These are phyloP conservation scores for Exserohilum turcica DNA, from an alignment of 2,329 filamentous ascomycete genomes.

Conservation along the genomic window DNA sequence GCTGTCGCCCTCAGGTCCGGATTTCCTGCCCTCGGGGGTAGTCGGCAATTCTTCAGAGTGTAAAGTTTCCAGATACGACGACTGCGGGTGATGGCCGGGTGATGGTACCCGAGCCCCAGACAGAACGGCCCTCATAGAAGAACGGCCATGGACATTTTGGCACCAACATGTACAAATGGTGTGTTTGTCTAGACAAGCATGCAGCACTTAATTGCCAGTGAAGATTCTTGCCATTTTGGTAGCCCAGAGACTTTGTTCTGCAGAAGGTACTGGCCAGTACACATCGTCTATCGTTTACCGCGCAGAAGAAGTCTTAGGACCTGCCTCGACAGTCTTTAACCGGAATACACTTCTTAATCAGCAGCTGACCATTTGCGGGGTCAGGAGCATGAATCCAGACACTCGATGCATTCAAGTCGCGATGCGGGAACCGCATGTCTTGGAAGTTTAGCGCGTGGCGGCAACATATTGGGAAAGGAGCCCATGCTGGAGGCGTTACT, in stretches of 20 bases:
- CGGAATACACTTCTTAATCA: constrained; percentile 1
- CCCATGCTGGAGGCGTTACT: background rate
- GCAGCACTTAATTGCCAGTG: background rate
- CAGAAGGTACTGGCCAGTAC: background rate
- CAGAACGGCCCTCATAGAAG: background rate
- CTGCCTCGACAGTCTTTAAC: constrained; percentile 14
- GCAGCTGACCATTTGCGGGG: background rate
- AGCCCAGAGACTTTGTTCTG: background rate
- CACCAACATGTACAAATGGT: background rate
- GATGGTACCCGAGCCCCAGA: constrained; percentile 15
- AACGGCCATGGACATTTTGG: background rate
- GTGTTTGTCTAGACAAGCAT: background rate
- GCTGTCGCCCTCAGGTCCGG: constrained; percentile 2
- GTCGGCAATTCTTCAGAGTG: constrained; percentile 1
- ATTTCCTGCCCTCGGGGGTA: constrained; percentile 5
- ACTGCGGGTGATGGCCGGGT: constrained; percentile 5
- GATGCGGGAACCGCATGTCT: background rate
- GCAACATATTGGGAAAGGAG: background rate
- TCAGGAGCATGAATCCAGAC: constrained; percentile 1
- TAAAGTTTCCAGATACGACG: background rate
- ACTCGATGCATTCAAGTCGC: background rate
- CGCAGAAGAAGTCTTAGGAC: background rate
- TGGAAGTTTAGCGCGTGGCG: background rate
- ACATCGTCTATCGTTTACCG: constrained; percentile 23
- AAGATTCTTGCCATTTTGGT: background rate